Evolutionary conservation across 176 grass and related monocot genomes (phyloP).

Genomic region (Eragrostis nindensis): DNA sequence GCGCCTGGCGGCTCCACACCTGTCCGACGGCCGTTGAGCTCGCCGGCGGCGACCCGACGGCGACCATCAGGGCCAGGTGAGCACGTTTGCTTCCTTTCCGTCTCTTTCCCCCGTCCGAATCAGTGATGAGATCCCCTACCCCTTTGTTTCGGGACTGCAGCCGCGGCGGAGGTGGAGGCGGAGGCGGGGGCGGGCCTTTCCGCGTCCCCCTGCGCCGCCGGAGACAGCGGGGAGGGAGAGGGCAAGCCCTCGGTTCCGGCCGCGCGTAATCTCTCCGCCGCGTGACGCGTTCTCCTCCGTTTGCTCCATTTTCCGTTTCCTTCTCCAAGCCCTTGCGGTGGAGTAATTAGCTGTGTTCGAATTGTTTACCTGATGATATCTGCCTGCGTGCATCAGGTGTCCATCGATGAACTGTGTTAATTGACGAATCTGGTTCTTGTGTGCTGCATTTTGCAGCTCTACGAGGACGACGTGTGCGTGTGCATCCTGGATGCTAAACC

Average conservation of each 20-base stretch:
- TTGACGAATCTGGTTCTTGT: conserved; percentile 19
- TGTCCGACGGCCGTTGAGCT: too few species aligned
- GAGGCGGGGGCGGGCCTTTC: background rate
- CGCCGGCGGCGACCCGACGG: too few species aligned
- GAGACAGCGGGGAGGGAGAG: background rate
- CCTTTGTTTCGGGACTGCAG: background rate
- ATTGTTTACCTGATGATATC: too few species aligned
- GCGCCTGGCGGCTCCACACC: too few species aligned
- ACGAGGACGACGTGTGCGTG: conserved; percentile 85
- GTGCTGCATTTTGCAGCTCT: conserved; percentile 62
- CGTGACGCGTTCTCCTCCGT: background rate
- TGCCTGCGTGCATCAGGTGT: background rate
- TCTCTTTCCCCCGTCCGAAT: too few species aligned
- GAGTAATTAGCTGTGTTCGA: too few species aligned
- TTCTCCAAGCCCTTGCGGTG: background rate
- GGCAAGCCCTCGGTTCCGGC: background rate
- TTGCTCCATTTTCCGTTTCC: background rate
- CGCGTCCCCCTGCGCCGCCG: conserved; percentile 27
- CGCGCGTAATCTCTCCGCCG: background rate
- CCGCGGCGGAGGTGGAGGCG: background rate
- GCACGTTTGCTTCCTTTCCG: too few species aligned
- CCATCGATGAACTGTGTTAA: conserved; percentile 5
- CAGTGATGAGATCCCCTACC: too few species aligned
- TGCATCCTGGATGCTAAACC: conserved; percentile 88
- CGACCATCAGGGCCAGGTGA: too few species aligned